Conservation (phyloP, 192 early-diverging fungal species). For the Diversispora epigaea region DNA sequence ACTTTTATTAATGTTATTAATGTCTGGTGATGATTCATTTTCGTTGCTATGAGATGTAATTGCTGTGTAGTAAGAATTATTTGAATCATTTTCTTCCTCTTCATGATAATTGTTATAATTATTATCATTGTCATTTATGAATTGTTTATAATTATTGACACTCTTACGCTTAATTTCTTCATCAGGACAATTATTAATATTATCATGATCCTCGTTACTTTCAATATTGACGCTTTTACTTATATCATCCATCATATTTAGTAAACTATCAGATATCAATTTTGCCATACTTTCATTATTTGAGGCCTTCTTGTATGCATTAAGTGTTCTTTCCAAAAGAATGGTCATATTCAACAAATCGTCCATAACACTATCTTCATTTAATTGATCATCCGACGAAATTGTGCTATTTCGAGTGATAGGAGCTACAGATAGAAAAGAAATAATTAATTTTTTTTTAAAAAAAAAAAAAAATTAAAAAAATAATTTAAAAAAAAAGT, state of each 20-base stretch:
- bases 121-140: no score
- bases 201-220: neutral
- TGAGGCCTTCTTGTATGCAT: conserved; percentile 12
- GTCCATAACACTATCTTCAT: conserved; percentile 21
- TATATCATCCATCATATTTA: conserved; percentile 27
- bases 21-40: neutral
- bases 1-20: neutral
- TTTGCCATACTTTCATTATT: conserved; percentile 29
- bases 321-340: conserved; percentile 21
- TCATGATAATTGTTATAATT: no score
- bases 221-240: conserved; percentile 1
- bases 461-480: no score
- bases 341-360: conserved; percentile 10
- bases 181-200: neutral
- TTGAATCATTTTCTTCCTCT: no score
- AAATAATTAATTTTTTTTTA: neutral
- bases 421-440: neutral
- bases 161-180: no score
- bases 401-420: neutral
- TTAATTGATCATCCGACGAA: conserved; percentile 11
- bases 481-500: no score
- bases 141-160: no score
- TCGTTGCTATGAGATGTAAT: neutral
- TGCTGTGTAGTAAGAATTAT: no score
- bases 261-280: conserved; percentile 28